Evolutionary conservation across 495 filamentous ascomycete genomes (phyloP).

Genomic region (Cryomyces antarcticus): DNA sequence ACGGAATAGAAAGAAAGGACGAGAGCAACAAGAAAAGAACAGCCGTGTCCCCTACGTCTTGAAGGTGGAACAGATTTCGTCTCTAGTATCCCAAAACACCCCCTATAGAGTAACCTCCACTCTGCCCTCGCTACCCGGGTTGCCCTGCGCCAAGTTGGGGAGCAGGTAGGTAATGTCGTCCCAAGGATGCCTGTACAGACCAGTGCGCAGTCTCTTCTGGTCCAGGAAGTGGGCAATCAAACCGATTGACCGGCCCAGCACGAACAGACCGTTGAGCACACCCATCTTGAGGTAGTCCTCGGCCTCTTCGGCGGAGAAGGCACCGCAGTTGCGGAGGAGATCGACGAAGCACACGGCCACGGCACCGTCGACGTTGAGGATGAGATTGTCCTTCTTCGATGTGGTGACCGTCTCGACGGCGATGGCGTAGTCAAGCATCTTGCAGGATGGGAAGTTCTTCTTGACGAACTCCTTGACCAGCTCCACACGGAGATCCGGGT

Average conservation of each 20-base stretch:
- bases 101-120: conserved; percentile 64
- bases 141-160: conserved; percentile 53
- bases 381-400: conserved; percentile 99
- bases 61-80: too few species aligned
- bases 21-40: too few species aligned
- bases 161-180: conserved; percentile 75
- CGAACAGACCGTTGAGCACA: conserved; percentile 97
- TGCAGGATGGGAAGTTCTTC: conserved; percentile 90
- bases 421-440: conserved; percentile 94
- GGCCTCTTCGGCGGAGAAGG: conserved; percentile 67
- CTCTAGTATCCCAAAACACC: background rate
- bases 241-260: conserved; percentile 88
- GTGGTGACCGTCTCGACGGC: conserved; percentile 96
- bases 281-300: conserved; percentile 83
- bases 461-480: conserved; percentile 96
- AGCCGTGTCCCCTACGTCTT: too few species aligned
- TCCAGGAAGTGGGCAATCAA: conserved; percentile 98
- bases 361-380: conserved; percentile 96
- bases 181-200: conserved; percentile 62
- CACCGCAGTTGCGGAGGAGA: conserved; percentile 90
- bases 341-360: conserved; percentile 98
- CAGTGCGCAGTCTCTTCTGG: conserved; percentile 95
- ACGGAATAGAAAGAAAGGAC: too few species aligned
- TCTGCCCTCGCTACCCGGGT: conserved; percentile 64
- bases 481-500: conserved; percentile 97